phyloP scores from a whole-genome alignment of 2,329 filamentous ascomycete species.

The Penicillium corylophilum region DNA sequence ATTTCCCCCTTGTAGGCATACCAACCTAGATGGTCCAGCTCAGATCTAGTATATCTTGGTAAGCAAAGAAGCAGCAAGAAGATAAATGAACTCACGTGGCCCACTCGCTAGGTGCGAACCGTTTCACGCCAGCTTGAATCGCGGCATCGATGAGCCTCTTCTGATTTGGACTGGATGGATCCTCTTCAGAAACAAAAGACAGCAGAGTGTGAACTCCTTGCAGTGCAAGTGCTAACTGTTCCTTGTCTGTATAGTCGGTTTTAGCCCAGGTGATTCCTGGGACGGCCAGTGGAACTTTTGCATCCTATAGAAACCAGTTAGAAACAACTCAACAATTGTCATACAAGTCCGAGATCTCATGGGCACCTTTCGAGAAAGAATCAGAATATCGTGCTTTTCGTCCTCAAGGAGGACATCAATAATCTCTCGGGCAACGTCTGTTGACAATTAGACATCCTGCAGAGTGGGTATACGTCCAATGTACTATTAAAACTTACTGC shows the following conservation, averaged over 20 bases:
- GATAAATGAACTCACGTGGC: constrained; percentile 16
- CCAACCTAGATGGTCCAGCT: constrained; percentile 44
- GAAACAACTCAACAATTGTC: not conserved
- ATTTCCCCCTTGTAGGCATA: constrained; percentile 54
- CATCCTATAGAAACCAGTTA: constrained; percentile 21
- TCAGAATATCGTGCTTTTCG: constrained; percentile 53
- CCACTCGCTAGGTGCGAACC: constrained; percentile 44
- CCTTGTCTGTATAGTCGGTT: constrained; percentile 48
- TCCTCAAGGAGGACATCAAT: constrained; percentile 51
- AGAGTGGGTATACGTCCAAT: not conserved
- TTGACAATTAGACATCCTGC: constrained; percentile 2
- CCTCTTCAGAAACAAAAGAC: constrained; percentile 46
- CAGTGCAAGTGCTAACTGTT: constrained; percentile 40
- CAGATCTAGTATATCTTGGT: constrained; percentile 23
- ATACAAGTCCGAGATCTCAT: not conserved
- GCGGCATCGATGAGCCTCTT: constrained; percentile 44
- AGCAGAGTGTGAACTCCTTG: constrained; percentile 54
- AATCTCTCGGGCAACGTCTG: constrained; percentile 56
- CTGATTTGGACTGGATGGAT: constrained; percentile 21
- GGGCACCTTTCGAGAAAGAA: constrained; percentile 51
- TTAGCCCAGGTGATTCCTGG: constrained; percentile 32
- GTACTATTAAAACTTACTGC: constrained; percentile 34
- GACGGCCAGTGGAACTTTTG: constrained; percentile 2
- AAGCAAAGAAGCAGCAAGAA: not conserved
- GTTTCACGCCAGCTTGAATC: constrained; percentile 41